Base-by-base conservation (phyloP, 2,329 filamentous ascomycete species). In the Myotisia sp. region DNA sequence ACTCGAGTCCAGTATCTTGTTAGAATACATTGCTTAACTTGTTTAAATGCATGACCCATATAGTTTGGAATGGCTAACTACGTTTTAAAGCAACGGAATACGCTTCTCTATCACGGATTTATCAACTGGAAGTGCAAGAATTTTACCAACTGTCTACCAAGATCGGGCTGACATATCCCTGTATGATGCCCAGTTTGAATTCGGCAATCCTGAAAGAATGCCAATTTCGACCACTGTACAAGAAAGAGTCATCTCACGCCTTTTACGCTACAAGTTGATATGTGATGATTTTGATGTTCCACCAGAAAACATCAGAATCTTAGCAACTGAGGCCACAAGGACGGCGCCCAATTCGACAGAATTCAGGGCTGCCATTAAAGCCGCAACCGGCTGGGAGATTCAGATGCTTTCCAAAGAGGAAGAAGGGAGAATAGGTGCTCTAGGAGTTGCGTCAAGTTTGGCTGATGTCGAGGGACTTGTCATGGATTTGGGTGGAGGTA, bases 241-340 rank as follows among this genome's bases (percentile, higher is more conserved):
- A 38, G 42, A 56, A 1, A 58, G 66, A n/a, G 81, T 93, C 7
- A 59, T 81, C 4, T 57, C 67, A 20, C 72, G 74, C 2, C 60
- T 93, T 7, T 60, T 70, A 14, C 73, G 74, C 18, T 93, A 93
- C 62, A 73, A 73, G 40, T 63, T 62, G 17, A 78, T 80, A 33
- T 87, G 84, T 38, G 51, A 65, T 36, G 70, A 76, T 38, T 83
- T 82, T 49, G 64, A 66, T 12, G 82, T 93, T 0, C 72, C 72
- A 0, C 7, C 31, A 1, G 45, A 56, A 21, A 75, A 85, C 42
- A 71, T 87, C 39, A 70, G 71, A 13, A 71, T 93, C 6, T 71
- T 94, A 26, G 86, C 85, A 13, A 94, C 86, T 0, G 86, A 93
- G 55, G 86, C 86, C 3, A 90, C 86, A 53, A 74, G 86, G 28